Percentiles rank a stretch among this genome's conserved stretches.
These are phyloP conservation scores for Geotrichum fermentans DNA, from an alignment of 1,139 yeast species.

Conservation along the genomic window DNA sequence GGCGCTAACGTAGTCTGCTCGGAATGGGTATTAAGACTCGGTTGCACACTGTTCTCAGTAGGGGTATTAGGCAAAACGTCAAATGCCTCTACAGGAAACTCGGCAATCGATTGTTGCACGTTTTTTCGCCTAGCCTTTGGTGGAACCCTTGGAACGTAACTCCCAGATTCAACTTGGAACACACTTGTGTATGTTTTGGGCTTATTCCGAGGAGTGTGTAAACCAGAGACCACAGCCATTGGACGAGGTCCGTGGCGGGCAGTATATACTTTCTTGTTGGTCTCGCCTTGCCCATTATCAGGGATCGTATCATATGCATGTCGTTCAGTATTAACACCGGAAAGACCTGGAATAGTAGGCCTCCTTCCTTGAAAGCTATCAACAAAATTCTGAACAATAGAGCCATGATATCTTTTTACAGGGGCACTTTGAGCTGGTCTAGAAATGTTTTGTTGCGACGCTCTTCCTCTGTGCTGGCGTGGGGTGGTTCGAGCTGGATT, in stretches of 20 bases:
- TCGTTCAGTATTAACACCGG: no score
- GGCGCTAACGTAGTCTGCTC: not conserved
- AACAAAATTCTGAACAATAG: slow-evolving; percentile 10
- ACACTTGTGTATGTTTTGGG: slow-evolving; percentile 6
- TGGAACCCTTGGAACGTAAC: slow-evolving; percentile 7
- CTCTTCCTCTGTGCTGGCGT: not conserved
- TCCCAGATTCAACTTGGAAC: slow-evolving; percentile 15
- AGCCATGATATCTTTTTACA: slow-evolving; percentile 6
- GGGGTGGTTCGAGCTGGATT: slow-evolving; percentile 1
- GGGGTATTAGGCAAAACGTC: no score
- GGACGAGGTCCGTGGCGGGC: slow-evolving; percentile 8
- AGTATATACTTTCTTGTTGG: no score
- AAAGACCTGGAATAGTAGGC: no score
- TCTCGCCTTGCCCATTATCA: no score
- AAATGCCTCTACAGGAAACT: slow-evolving; percentile 7
- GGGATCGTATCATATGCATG: no score
- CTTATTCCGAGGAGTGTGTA: slow-evolving; percentile 9
- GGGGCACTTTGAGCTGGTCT: slow-evolving; percentile 1
- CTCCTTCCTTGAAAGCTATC: slow-evolving; percentile 8
- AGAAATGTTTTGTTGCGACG: no score
- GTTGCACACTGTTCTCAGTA: no score
- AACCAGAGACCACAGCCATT: slow-evolving; percentile 16
- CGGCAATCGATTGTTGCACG: not conserved
- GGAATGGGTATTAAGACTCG: not conserved
- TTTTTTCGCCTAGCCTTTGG: not conserved